Percentiles rank a stretch among this genome's conserved stretches.
Evolutionary conservation across 1,284 basidiomycete genomes (phyloP).

Genomic region (Athelia psychrophila): DNA sequence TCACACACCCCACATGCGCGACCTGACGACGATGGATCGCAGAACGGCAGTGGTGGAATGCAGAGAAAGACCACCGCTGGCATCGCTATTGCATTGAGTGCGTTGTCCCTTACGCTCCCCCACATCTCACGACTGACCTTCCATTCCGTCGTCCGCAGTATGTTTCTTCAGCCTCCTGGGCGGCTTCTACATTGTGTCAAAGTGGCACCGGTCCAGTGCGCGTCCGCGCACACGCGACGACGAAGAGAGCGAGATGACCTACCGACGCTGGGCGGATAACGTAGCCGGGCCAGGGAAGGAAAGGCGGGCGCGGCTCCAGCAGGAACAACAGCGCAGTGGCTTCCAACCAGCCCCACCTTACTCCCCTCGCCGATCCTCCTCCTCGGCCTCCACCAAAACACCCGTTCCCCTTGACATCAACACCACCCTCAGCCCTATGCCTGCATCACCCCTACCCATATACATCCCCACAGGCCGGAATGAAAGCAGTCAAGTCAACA

Average conservation of each 20-base stretch:
- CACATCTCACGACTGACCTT: not conserved
- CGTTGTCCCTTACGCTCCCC: not conserved
- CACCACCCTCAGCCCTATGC: no score
- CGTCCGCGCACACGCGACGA: not conserved
- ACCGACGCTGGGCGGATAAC: not conserved
- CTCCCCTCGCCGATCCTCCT: not conserved
- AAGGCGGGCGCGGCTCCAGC: not conserved
- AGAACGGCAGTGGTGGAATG: not conserved
- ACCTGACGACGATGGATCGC: no score
- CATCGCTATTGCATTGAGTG: not conserved
- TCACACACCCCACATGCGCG: no score
- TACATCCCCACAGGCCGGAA: not conserved
- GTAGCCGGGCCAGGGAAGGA: not conserved
- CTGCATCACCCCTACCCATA: not conserved
- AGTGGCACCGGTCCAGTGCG: not conserved
- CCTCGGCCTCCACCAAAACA: not conserved
- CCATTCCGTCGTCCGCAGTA: not conserved
- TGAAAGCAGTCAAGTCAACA: no score
- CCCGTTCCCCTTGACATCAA: no score
- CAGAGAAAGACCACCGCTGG: not conserved
- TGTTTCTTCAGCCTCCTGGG: not conserved
- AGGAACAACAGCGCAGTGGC: not conserved
- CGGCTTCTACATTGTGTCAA: not conserved
- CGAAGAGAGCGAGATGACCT: not conserved
- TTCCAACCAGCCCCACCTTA: not conserved